phyloP scores from a whole-genome alignment of 495 filamentous ascomycete species.

The Aspergillus leporis region DNA sequence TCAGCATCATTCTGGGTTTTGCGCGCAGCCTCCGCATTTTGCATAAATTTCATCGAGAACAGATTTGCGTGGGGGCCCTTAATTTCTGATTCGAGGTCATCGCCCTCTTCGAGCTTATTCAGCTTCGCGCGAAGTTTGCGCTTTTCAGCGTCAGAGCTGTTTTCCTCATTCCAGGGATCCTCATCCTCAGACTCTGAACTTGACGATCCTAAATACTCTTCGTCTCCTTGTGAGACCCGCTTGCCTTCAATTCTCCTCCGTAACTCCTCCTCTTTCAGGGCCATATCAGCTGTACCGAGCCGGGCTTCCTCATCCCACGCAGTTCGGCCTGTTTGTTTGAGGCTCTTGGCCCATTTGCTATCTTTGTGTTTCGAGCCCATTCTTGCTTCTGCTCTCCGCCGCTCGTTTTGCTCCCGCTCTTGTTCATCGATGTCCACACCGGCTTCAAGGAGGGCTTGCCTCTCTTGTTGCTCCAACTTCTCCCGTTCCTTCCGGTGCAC shows the following conservation, averaged over 20 bases:
- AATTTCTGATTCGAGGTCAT: constrained; percentile 30
- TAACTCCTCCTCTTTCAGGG: constrained; percentile 81
- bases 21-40: constrained; percentile 73
- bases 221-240: constrained; percentile 51
- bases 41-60: constrained; percentile 87
- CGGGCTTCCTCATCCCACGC: constrained; percentile 84
- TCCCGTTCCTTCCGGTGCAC: constrained; percentile 87
- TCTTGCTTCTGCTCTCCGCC: constrained; percentile 78
- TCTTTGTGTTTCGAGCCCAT: constrained; percentile 88
- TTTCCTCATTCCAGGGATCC: constrained; percentile 53
- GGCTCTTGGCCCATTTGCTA: constrained; percentile 91
- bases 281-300: constrained; percentile 76
- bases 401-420: constrained; percentile 76
- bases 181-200: constrained; percentile 60
- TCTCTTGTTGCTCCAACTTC: constrained; percentile 68
- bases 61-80: constrained; percentile 55
- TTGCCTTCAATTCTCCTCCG: constrained; percentile 82
- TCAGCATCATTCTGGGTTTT: constrained; percentile 80
- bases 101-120: constrained; percentile 53
- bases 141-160: constrained; percentile 55
- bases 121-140: constrained; percentile 58
- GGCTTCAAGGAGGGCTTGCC: constrained; percentile 64
- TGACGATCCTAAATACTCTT: constrained; percentile 47
- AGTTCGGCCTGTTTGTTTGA: constrained; percentile 75
- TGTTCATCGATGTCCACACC: constrained; percentile 72